Evolutionary conservation across 768 basidiomycete species (phyloP).

Genomic region (Cystoderma amianthinum): DNA sequence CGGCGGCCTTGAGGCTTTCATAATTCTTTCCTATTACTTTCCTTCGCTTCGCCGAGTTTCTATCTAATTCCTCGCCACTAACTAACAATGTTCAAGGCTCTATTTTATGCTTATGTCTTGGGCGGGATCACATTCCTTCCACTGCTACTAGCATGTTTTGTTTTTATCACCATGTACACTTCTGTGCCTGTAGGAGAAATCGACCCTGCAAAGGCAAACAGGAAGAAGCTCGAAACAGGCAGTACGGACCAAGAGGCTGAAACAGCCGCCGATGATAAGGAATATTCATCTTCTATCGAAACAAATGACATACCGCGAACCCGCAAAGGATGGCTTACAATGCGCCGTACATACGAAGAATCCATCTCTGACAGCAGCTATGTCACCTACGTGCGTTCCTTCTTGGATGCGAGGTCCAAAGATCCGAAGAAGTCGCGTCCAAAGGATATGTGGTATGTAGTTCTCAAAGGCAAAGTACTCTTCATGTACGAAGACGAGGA

Average conservation of each 20-base stretch:
- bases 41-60: too few relatives aligned
- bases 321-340: slow-evolving; percentile 78
- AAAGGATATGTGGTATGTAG: slow-evolving; percentile 91
- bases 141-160: slow-evolving; percentile 48
- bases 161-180: slow-evolving; percentile 73
- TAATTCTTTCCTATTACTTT: too few relatives aligned
- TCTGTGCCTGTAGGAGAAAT: slow-evolving; percentile 69
- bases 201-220: slow-evolving; percentile 35
- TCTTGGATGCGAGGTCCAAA: slow-evolving; percentile 76
- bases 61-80: too few relatives aligned
- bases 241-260: slow-evolving; percentile 20
- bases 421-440: slow-evolving; percentile 80
- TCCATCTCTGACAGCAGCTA: slow-evolving; percentile 57
- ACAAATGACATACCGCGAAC: slow-evolving; percentile 55
- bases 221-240: slow-evolving; percentile 17
- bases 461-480: slow-evolving; percentile 84
- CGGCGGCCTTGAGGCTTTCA: too few relatives aligned
- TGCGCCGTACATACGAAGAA: slow-evolving; percentile 76
- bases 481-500: slow-evolving; percentile 93
- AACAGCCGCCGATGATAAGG: slow-evolving; percentile 17
- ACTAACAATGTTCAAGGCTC: slow-evolving; percentile 65
- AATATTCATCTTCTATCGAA: too few relatives aligned
- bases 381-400: slow-evolving; percentile 72
- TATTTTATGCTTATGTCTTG: slow-evolving; percentile 80
- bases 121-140: slow-evolving; percentile 91